Base-by-base conservation (phyloP, 306 rosid genomes). In the Datisca glomerata region DNA sequence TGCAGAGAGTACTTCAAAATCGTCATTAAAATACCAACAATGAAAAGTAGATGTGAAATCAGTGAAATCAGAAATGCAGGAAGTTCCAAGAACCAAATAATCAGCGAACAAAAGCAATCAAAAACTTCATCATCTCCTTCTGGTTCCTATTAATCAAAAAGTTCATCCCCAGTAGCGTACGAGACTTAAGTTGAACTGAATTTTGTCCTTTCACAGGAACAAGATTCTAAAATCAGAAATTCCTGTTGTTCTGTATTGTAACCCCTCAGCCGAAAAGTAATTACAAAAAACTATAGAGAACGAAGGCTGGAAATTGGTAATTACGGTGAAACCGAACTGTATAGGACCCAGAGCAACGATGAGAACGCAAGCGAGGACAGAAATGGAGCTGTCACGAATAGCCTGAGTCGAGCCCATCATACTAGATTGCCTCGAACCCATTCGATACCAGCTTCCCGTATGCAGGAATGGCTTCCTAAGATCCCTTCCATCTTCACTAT, bases 291-390 rank as follows among this genome's bases (percentile, higher is more conserved):
- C n/a, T n/a, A n/a, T n/a, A n/a, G n/a, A n/a, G n/a, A n/a, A n/a
- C n/a, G n/a, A n/a, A n/a, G n/a, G n/a, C n/a, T n/a, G n/a, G 34
- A 13, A 14, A 37, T 39, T 8, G 27, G 1, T 31, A 25, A 68
- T 69, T 89, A 89, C 98, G 5, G 98, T 89, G 69, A 89, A 89
- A 45, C 98, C 98, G 45, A 89, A 78, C 73, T 84, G 98, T 48
- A 89, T 78, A 14, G 98, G 96, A 37, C 98, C 98, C 68, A 89
- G 51, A 65, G 98, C 98, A 21, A 89, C 95, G 32, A 89, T 78
- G 25, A 84, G 67, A 71, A 89, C 98, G 43, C 98, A 89, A 7
- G 80, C 93, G 37, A 84, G 33, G 4, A 89, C 95, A 46, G 98
- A 89, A 44, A 89, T 58, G 19, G 95, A 73, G 53, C 72, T 62